Evolutionary conservation across 176 grass and related monocot species (phyloP), one percentile per base, ranked within the genome.

Genomic region (Elymus sibiricus): DNA sequence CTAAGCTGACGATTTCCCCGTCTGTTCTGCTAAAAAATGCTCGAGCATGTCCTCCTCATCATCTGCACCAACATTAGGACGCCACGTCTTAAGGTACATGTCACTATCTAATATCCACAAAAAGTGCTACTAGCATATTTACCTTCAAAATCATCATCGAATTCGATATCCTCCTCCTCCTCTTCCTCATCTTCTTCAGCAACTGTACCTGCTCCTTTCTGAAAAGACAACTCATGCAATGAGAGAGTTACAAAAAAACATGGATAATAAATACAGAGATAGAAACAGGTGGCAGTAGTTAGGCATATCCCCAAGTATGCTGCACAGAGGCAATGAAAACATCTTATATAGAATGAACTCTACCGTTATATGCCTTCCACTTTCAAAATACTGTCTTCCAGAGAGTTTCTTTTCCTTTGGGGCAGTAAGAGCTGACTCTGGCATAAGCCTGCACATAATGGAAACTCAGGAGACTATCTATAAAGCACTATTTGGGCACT

Each of bases 11-110:
- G 78, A 88, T 63, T 92, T 92, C 51, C 85, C 85, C 28, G 97
- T 90, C 69, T 88, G 89, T 71, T 94, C 90, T 27, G 94, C 97
- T 88, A 99, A 91, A 83, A 93, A 99, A 88, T 99, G 97, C 85
- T 99, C 97, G 68, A 99, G 97, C 94, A 97, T 99, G 63, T 99
- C 97, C 82, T 99, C 97, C 86, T 96, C 97, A 22, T 95, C 96
- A 87, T 99, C 97, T 99, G 82, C 74, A 88, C 0, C 64, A 51
- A 60, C 62, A 44, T 71, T 76, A 32, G 58, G 37, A 79, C 5
- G 40, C 32, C 28, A 47, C 34, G n/a, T 78, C 56, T 72, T 55
- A 85, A 84, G 32, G 26, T 14, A 68, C n/a, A 9, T 64, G 83
- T 43, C 55, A 49, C 12, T 58, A 28, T 19, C 34, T 14, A 67